phyloP scores from a whole-genome alignment of 2,329 filamentous ascomycete genomes.

The Clarireedia hainanense region DNA sequence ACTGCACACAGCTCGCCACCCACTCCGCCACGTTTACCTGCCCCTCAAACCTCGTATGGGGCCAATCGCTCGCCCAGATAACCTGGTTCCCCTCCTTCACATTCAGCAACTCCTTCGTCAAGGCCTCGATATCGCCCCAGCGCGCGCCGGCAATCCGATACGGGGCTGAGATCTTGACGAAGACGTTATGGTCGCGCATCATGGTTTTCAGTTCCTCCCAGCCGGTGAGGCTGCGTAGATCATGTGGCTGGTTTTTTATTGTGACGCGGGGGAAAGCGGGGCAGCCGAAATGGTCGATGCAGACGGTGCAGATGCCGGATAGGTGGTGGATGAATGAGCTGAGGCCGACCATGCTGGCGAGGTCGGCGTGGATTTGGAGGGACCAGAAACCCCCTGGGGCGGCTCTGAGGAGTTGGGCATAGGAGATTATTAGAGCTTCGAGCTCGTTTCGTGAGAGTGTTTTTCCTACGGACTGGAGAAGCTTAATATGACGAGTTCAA shows the following conservation, averaged over 20 bases:
- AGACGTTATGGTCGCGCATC: neutral
- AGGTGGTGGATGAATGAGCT: neutral
- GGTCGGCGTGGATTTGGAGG: neutral
- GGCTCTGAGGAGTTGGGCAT: neutral
- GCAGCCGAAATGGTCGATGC: neutral
- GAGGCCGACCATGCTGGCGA: neutral
- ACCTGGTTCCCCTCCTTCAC: neutral
- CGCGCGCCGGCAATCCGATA: neutral
- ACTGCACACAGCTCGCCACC: neutral
- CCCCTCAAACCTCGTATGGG: neutral
- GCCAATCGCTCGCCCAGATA: neutral
- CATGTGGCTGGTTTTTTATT: neutral
- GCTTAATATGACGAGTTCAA: neutral
- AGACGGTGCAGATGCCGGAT: neutral
- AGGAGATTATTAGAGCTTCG: neutral
- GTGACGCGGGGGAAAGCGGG: neutral
- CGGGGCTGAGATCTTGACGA: neutral
- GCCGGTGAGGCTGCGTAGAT: neutral
- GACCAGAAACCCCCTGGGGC: neutral
- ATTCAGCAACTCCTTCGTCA: neutral
- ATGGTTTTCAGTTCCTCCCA: neutral
- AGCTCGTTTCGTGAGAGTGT: neutral
- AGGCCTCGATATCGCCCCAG: neutral
- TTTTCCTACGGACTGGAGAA: neutral
- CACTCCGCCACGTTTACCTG: neutral